Evolutionary conservation across 2,329 filamentous ascomycete species (phyloP), one percentile per base, ranked within the genome.

Genomic region (Fusarium transvaalense): DNA sequence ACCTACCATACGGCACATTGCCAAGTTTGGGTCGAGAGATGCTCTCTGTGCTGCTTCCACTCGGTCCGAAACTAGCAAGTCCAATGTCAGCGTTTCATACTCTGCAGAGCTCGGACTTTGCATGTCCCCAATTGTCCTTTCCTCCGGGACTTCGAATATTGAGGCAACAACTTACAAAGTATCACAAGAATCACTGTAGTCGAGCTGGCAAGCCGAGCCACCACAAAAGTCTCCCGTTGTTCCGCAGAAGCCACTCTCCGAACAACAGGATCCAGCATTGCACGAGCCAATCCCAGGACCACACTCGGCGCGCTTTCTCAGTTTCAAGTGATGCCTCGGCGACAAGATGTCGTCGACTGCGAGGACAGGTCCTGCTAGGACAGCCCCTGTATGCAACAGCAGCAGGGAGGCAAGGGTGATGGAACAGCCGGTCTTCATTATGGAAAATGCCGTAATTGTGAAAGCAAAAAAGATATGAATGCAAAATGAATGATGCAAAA

Each of bases 121-220:
- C 6, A 12, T 17, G 7, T 23, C 6, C 29, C 29, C 31, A n/a
- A 25, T 10, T 38, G 19, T 17, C 23, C 45, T 21, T n/a, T 27
- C 7, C 37, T 31, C 21, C 8, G 34, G 27, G 17, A n/a, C 39
- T 31, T 23, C 15, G 23, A 42, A 51, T 19, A 9, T 45, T 38
- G 46, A 50, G 32, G 32, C 21, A 25, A 59, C 23, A 29, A 74
- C 80, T 77, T 71, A 81, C 80, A 80, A 77, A 63, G 79, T 79
- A 62, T 82, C 78, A 76, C 80, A 82, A 38, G 76, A 72, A 56
- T 80, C 77, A 60, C 79, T 78, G 68, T 78, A 82, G 13, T 77
- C 75, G 37, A 82, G 68, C 61, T 81, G 80, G 60, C 80, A 82
- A 41, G 74, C 71, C 6, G 78, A 80, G 31, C 79, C 80, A 43